Base-by-base conservation (phyloP, 345 rosid genomes). In the Xanthoceras sorbifolium region DNA sequence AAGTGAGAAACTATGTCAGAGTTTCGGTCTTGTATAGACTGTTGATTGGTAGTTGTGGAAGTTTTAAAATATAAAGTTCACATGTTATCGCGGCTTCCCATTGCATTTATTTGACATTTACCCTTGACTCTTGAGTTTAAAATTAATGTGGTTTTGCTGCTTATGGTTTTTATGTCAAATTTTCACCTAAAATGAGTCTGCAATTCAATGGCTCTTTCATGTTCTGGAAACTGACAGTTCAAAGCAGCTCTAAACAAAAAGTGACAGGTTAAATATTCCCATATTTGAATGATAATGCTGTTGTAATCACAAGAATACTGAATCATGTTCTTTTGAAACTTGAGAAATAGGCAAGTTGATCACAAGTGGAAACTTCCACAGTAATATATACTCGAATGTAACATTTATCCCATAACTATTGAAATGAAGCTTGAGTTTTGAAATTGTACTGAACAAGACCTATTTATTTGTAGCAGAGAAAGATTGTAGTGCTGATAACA, bases 311-410 rank as follows among this genome's bases (percentile, higher is more conserved):
- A 11, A 9, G 71, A 25, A 42, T 5, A 40, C 40, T 48, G 34
- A 22, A 23, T 52, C 3, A 52, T 54, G n/a, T 22, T 22, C 22
- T 2, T 10, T 12, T 15, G 50, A 23, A 34, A 55, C 50, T 22
- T 36, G 22, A 22, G 11, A 32, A 55, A 32, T 54, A 28, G 64
- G 64, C 31, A 54, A 71, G 50, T 71, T 71, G 50, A 71, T 57
- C 8, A 15, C 2, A 6, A 29, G 14, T 17, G 12, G 67, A 5
- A 73, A 42, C 42, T 42, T 44, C 18, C 40, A 28, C 40, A 28
- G 46, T 44, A 57, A 20, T 28, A 7, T 25, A 61, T 61, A 55
- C 11, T 54, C 20, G 23, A 26, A 4, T 5, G 12, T 26, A 42
- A 40, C 54, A 60, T 61, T 26, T 61, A 2, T 59, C 25, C 2